Percentiles rank a stretch among this genome's conserved stretches.
Conservation (phyloP, 805 yeast genomes). For the Yamadazyma nakazawae region DNA sequence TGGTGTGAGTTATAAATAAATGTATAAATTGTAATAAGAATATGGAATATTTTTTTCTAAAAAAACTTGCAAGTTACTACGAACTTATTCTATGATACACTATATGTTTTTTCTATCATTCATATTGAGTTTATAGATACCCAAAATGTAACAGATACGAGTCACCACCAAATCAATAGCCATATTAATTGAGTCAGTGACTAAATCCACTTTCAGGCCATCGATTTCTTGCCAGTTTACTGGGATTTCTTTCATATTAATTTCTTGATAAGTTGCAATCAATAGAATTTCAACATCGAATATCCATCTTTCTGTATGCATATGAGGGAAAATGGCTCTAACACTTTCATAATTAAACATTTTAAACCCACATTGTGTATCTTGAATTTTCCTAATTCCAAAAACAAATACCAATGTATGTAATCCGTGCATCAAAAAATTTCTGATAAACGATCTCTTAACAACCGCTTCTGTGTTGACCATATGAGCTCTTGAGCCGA, state of each 20-base stretch:
- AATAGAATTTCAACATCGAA: slow-evolving; percentile 92
- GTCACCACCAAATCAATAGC: slow-evolving; percentile 91
- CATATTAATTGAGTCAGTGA: slow-evolving; percentile 87
- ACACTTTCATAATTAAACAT: slow-evolving; percentile 75
- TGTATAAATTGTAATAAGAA: neutral
- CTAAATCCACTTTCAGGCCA: slow-evolving; percentile 91
- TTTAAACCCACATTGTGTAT: slow-evolving; percentile 98
- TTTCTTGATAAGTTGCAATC: slow-evolving; percentile 67
- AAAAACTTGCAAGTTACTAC: neutral
- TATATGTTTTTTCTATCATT: neutral
- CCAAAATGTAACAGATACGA: slow-evolving; percentile 80
- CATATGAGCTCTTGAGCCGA: slow-evolving; percentile 97
- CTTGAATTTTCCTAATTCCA: slow-evolving; percentile 83
- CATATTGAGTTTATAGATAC: slow-evolving; percentile 58
- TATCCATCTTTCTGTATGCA: slow-evolving; percentile 98
- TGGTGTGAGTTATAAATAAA: neutral
- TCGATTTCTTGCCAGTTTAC: slow-evolving; percentile 97
- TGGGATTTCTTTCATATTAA: slow-evolving; percentile 72
- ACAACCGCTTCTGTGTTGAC: slow-evolving; percentile 95
- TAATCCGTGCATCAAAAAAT: slow-evolving; percentile 88
- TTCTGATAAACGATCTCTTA: slow-evolving; percentile 83
- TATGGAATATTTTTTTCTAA: neutral
- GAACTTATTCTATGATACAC: neutral
- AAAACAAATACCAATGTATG: slow-evolving; percentile 83
- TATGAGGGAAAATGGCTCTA: slow-evolving; percentile 67